Percentiles rank a stretch among this genome's conserved stretches.
phyloP scores from a whole-genome alignment of 2,329 filamentous ascomycete genomes.

The Colletotrichum karsti region DNA sequence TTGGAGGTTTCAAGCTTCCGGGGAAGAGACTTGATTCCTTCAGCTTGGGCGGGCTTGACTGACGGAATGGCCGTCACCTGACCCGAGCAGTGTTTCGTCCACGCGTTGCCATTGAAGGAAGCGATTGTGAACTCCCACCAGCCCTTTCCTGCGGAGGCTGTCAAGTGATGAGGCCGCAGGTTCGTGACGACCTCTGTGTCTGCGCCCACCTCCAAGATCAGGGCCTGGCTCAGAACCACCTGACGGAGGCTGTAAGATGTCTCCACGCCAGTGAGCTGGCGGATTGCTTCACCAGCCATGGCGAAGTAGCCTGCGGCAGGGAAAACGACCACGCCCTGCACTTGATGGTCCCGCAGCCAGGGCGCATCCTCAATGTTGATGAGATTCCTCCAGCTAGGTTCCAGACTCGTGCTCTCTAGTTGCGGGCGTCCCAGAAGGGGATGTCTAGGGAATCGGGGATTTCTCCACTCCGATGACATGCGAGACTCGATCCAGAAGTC shows the following conservation, averaged over 20 bases:
- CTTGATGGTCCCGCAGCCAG: conserved; percentile 53
- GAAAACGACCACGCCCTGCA: conserved; percentile 51
- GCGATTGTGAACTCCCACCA: conserved; percentile 43
- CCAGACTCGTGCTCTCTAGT: conserved; percentile 25
- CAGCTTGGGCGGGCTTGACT: rapidly evolving
- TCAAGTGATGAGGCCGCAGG: conserved; percentile 36
- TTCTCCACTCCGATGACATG: conserved; percentile 13
- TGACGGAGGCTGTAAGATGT: conserved; percentile 37
- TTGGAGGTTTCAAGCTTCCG: background rate
- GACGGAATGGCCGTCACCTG: conserved; percentile 31
- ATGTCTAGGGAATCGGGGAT: conserved; percentile 1
- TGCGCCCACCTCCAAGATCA: conserved; percentile 42
- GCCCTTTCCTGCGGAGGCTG: conserved; percentile 33
- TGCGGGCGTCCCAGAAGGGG: conserved; percentile 31
- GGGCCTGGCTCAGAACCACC: conserved; percentile 37
- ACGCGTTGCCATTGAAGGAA: conserved; percentile 35
- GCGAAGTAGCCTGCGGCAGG: conserved; percentile 46
- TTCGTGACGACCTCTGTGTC: conserved; percentile 42
- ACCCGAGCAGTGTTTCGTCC: conserved; percentile 39
- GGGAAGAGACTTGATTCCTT: background rate
- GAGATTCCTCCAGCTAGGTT: conserved; percentile 33
- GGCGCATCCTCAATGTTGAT: conserved; percentile 35
- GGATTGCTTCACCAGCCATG: conserved; percentile 36
- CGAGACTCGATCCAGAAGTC: conserved; percentile 27
- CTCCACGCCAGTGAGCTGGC: conserved; percentile 26